Evolutionary conservation across 208 protist species (phyloP).

Genomic region (Kentomonas sorsogonicus): DNA sequence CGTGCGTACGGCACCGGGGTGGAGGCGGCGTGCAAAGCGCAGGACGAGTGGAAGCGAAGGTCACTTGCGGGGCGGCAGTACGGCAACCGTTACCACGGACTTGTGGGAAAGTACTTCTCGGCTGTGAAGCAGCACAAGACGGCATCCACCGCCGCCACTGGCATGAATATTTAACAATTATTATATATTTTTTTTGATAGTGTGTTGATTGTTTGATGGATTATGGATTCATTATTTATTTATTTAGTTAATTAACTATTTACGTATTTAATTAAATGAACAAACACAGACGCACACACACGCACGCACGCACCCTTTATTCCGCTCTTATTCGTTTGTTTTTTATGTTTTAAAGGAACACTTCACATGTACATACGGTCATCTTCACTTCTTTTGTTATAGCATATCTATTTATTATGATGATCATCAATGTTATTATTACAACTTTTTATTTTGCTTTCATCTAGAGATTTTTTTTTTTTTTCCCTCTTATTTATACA

Average conservation of each 20-base stretch:
- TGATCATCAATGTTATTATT: conserved; percentile 9
- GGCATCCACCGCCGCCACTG: conserved; percentile 44
- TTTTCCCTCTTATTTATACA: background rate
- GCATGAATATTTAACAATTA: conserved; percentile 65
- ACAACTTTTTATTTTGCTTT: background rate
- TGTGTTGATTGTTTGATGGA: conserved; percentile 1
- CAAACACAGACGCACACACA: no score
- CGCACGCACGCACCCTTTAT: no score
- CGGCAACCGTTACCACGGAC: conserved; percentile 68
- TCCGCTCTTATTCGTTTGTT: no score
- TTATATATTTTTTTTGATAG: no score
- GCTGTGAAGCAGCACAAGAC: conserved; percentile 29
- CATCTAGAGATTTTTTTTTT: conserved; percentile 6
- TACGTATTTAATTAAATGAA: no score
- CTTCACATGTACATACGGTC: no score
- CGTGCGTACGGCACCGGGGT: conserved; percentile 64
- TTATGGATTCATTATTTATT: no score
- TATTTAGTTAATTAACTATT: no score
- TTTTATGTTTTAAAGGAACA: no score
- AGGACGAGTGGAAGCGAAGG: conserved; percentile 62
- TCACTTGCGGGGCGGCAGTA: conserved; percentile 65
- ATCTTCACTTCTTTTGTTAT: no score
- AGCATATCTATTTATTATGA: no score
- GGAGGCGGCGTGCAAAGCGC: conserved; percentile 42
- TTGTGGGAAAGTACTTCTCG: conserved; percentile 57